These are phyloP conservation scores for Irpex lacteus DNA, from an alignment of 1,284 basidiomycete species.

Conservation along the genomic window DNA sequence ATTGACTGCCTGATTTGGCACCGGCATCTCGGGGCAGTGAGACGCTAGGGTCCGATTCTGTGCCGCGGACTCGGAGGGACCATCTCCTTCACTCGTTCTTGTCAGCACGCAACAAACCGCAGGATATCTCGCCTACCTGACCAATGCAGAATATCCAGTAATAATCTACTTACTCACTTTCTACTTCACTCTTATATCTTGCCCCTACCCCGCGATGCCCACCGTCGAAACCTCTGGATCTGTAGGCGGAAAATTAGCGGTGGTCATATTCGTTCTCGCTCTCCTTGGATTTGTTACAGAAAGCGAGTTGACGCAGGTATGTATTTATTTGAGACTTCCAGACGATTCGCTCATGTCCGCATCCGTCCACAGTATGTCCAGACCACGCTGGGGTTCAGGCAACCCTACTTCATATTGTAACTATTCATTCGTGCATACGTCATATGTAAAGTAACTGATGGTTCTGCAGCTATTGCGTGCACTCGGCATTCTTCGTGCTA, in stretches of 20 bases:
- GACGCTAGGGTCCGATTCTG: neutral
- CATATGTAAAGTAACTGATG: conserved; percentile 3
- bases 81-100: neutral
- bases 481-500: conserved; percentile 65
- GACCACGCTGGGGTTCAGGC: conserved; percentile 62
- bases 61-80: neutral
- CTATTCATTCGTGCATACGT: conserved; percentile 18
- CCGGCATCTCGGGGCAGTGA: neutral
- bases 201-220: conserved; percentile 17
- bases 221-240: conserved; percentile 5
- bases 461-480: conserved; percentile 63
- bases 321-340: neutral
- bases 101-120: neutral
- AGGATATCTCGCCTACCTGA: neutral
- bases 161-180: conserved; percentile 2
- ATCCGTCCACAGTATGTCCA: conserved; percentile 62
- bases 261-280: conserved; percentile 49
- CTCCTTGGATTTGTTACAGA: conserved; percentile 67
- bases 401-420: conserved; percentile 80
- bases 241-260: conserved; percentile 34
- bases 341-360: neutral
- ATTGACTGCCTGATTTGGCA: neutral
- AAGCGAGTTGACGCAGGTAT: conserved; percentile 70
- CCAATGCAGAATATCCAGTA: neutral
- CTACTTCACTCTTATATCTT: conserved; percentile 21